These are phyloP conservation scores for Byssoonygena ceratinophila DNA, from an alignment of 2,329 filamentous ascomycete species.

Conservation along the genomic window DNA sequence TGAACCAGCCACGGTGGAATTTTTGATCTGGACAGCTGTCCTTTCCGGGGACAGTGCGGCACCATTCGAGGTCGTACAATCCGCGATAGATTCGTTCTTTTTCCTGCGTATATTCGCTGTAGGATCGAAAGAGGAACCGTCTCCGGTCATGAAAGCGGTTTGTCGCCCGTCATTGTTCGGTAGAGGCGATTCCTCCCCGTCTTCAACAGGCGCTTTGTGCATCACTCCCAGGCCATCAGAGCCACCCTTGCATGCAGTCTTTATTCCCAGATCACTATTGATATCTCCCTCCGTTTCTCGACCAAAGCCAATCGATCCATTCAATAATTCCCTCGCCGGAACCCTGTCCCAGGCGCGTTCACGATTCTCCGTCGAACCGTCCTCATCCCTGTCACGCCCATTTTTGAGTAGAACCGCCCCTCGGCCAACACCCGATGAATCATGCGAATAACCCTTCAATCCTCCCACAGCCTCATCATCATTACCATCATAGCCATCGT, in stretches of 20 bases:
- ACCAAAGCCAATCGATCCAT: not conserved
- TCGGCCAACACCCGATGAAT: not conserved
- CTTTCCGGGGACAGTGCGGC: conserved; percentile 4
- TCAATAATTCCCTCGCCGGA: not conserved
- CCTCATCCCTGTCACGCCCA: not conserved
- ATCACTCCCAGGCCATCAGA: not conserved
- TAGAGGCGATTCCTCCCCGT: not conserved
- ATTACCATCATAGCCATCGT: not conserved
- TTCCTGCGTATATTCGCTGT: not conserved
- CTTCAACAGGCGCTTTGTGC: not conserved
- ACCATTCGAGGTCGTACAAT: not conserved
- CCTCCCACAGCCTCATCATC: too few relatives aligned
- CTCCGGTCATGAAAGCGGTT: not conserved
- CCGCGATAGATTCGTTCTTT: not conserved
- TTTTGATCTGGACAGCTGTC: conserved; percentile 14
- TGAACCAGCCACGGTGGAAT: conserved; percentile 5
- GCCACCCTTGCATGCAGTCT: not conserved
- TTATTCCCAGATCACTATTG: not conserved
- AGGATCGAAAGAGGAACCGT: not conserved
- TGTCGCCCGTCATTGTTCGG: not conserved
- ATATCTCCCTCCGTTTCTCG: not conserved
- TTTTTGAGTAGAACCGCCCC: not conserved
- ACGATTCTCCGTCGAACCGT: not conserved
- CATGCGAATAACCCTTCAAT: not conserved
- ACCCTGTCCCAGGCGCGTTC: not conserved